Percentiles rank a stretch among this genome's conserved stretches.
These are phyloP conservation scores for Suhomyces chickasaworum DNA, from an alignment of 1,139 yeast genomes.

Conservation along the genomic window DNA sequence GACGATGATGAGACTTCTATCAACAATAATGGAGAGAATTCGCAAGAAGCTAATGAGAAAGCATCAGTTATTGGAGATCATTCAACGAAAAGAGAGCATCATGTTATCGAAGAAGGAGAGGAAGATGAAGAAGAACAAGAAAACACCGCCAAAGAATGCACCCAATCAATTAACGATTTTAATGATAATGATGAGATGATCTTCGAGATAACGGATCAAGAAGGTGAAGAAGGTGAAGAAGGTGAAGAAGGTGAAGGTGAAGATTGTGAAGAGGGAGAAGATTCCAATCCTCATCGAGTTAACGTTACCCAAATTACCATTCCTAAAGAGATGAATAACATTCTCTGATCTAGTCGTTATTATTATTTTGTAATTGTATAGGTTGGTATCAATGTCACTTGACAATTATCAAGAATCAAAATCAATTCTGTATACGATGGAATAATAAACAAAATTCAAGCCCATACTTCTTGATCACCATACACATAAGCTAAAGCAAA, in stretches of 20 bases:
- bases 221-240: slow-evolving; percentile 11
- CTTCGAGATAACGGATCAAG: slow-evolving; percentile 33
- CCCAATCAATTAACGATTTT: slow-evolving; percentile 11
- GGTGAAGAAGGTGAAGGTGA: slow-evolving; percentile 15
- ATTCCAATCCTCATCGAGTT: background rate
- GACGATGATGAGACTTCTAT: slow-evolving; percentile 8
- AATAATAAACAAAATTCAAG: background rate
- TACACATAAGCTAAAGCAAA: no score
- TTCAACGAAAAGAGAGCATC: slow-evolving; percentile 7
- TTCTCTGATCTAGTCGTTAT: slow-evolving; percentile 6
- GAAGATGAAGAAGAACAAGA: slow-evolving; percentile 13
- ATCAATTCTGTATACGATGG: background rate
- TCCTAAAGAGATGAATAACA: slow-evolving; percentile 11
- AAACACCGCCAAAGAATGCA: background rate
- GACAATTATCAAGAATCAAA: background rate
- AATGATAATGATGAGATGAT: slow-evolving; percentile 37
- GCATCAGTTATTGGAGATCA: background rate
- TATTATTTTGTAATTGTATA: background rate
- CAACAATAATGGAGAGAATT: slow-evolving; percentile 12
- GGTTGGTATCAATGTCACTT: background rate
- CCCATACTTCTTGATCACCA: background rate
- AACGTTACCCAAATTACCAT: slow-evolving; percentile 10
- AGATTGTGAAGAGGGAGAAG: slow-evolving; percentile 5
- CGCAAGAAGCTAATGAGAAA: background rate
- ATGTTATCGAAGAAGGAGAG: slow-evolving; percentile 14